Base-by-base conservation (phyloP, 2,329 filamentous ascomycete genomes). In the Sarocladiaceae sp. region DNA sequence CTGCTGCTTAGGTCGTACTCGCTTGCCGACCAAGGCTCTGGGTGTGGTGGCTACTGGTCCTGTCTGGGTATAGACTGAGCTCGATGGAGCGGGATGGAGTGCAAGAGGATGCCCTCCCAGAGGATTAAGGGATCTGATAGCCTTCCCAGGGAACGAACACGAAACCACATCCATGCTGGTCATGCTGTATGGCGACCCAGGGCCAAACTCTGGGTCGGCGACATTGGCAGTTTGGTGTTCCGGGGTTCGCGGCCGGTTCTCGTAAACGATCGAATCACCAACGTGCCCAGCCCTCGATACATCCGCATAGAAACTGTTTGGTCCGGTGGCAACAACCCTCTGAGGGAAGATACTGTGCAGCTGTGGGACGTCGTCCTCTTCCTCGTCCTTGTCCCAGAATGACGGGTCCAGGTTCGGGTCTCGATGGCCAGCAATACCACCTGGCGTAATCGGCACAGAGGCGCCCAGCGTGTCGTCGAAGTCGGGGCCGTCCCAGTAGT, bases 401-500 rank as follows among this genome's bases (percentile, higher is more conserved):
- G 64, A 70, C 1, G 78, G 78, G 45, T 78, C 73, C 43, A 78
- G 55, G 26, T 59, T 67, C 6, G 76, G 68, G 57, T 82, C 69
- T 54, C 80, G 67, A 56, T 77, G 69, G 16, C 80, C 83, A 19
- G 74, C 74, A 46, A 82, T 74, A n/a, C 85, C 88, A 31, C 90
- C 89, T 3, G 89, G 88, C 0, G 75, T 62, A 40, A 95, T 85
- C 12, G 85, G 78, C 15, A 78, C 72, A 20, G 87, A 80, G 3
- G 80, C 71, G 12, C 73, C 75, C 11, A 79, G 69, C 2, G 72
- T 68, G 49, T 83, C 73, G 51, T 83, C 73, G 27, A 82, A 82
- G 37, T 87, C 79, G 0, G 80, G 70, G 0, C 76, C 77, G 50
- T 95, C 87, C 91, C 93, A 98, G 60, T 90, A 95, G 45, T 90